phyloP scores from a whole-genome alignment of 1,139 yeast species.

The Sugiyamaella paludigena region DNA sequence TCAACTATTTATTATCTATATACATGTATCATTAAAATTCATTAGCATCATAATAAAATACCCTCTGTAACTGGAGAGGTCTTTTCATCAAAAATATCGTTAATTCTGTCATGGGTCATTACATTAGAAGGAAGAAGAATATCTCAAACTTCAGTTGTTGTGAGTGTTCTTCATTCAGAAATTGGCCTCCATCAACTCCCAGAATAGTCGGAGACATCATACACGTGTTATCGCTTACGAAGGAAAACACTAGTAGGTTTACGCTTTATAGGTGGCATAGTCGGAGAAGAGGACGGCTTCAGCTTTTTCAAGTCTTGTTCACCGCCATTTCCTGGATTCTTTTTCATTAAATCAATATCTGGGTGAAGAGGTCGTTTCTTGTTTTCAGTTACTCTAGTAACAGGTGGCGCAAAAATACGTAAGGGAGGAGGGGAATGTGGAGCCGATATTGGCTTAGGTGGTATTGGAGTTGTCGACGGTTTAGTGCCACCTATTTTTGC shows the following conservation, averaged over 20 bases:
- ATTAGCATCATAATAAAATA: background rate
- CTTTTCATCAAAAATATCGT: background rate
- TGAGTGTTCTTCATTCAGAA: background rate
- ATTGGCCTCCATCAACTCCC: background rate
- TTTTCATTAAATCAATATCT: background rate
- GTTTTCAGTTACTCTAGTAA: background rate
- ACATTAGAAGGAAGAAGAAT: background rate
- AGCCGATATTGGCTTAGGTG: background rate
- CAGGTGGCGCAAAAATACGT: background rate
- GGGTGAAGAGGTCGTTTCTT: background rate
- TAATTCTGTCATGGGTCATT: slow-evolving; percentile 4
- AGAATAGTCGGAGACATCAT: background rate
- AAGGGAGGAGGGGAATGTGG: background rate
- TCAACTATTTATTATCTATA: background rate
- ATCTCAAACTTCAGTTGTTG: too few species aligned
- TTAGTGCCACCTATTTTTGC: slow-evolving; percentile 9
- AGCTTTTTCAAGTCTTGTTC: background rate
- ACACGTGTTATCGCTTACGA: slow-evolving; percentile 1
- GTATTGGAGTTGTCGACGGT: background rate
- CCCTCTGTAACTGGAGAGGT: too few species aligned
- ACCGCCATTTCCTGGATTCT: background rate
- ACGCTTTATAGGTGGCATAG: background rate
- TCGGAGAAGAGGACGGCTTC: background rate
- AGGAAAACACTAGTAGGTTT: slow-evolving; percentile 8
- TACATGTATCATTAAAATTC: background rate